Base-by-base conservation (phyloP, 164 flowering plant species). In the Hamamelis virginiana region DNA sequence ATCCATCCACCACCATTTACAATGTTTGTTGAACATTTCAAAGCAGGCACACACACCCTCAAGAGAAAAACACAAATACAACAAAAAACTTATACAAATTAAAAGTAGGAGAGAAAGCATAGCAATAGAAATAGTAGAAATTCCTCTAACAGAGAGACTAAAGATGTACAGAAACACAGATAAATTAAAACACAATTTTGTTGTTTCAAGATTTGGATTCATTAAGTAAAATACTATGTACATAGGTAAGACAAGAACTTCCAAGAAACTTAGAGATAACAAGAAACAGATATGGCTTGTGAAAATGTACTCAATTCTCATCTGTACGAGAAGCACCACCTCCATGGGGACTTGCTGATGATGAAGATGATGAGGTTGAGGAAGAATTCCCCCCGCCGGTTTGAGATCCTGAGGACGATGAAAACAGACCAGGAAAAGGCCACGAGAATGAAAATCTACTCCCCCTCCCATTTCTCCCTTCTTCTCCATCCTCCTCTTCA, bases 381-480 rank as follows among this genome's bases (percentile, higher is more conserved):
- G 85, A 69, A 12, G 85, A 73, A 72, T 70, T 78, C 13, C 75
- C 74, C 46, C 64, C 74, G 60, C 73, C 74, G 22, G 74, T 71
- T 51, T 75, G 83, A 45, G 86, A 70, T 53, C 82, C 78, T 22
- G 87, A 72, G 5, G 80, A 72, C n/a, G 92, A 72, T 22, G 92
- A 78, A 68, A 87, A 83, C 71, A 87, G 73, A 33, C 85, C 80
- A 66, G 75, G 84, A 27, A 85, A 81, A 59, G 86, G 87, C 89
- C 91, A 87, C 3, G 87, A 80, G 28, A 85, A 67, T 3, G 82
- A 78, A 69, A 81, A 80, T 67, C 85, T 81, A 68, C 86, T 81
- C 26, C 81, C 84, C 59, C 70, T 75, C 60, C 66, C 77, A 46
- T 12, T 84, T 74, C 90, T 83, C 44, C 84, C 84, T 45, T 68